Base-by-base conservation (phyloP, 495 filamentous ascomycete genomes). In the Aspergillus bridgeri region DNA sequence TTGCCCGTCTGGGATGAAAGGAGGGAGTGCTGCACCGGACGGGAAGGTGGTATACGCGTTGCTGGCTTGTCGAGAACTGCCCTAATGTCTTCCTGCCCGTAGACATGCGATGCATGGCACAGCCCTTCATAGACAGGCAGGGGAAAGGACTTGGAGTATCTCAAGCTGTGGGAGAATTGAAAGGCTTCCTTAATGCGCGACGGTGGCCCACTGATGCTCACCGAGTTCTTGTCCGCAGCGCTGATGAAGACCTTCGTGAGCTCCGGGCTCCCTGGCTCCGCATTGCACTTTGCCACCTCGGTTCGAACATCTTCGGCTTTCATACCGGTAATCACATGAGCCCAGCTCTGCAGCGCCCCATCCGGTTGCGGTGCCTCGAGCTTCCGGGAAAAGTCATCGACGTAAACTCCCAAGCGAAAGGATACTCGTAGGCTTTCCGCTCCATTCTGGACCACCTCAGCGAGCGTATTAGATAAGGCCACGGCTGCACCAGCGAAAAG, bases 151-250 rank as follows among this genome's bases (percentile, higher is more conserved):
- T 70, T 75, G 23, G 60, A 64, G 42, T 68, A 58, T 5, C 72
- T 69, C 22, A 79, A 63, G 4, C 66, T 48, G 3, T 69, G 56
- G 0, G 75, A 72, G 3, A 54, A 47, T 5, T 52, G 57, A 54
- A 76, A 75, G 6, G 67, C 44, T n/a, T 51, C 58, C 53, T 69
- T 69, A 2, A 78, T 52, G 15, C 73, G 60, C 4, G 72, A 63
- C 0, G 79, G 78, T 44, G 79, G 78, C 0, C 77, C 78, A 56
- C 66, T 79, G 13, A 80, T 58, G 15, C 67, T 77, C 2, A 75
- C 65, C 8, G 75, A 74, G 6, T 60, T 70, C 3, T 57, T 53
- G 24, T 65, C 67, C 1, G 63, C 60, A 22, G 71, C 72, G 56
- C 75, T 79, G 42, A 78, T 66, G 57, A 74, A 78, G 13, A 76